Evolutionary conservation across 352 stramenopile species (phyloP), one percentile per base, ranked within the genome.

Genomic region (Halophytophthora batemanensis): DNA sequence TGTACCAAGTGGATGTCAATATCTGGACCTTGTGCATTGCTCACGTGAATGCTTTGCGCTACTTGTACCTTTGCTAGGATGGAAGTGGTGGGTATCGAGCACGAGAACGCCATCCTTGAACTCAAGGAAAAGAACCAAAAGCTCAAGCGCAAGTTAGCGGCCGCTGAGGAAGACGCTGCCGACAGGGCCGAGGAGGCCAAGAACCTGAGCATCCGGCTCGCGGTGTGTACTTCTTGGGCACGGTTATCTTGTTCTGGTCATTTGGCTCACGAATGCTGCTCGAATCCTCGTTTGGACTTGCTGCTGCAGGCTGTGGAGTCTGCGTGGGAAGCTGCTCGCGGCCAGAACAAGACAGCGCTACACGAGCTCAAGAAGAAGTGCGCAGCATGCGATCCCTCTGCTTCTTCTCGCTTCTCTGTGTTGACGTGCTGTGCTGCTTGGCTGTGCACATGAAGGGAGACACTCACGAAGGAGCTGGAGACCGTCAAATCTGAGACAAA

Each of bases 281-380:
- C 10, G 2, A 15, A 39, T 37, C 22, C 15, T 2, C 1, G n/a
- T 41, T 23, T 19, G 33, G 14, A 13, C 41, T 6, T 35, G 41
- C 6, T 45, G n/a, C 28, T 18, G 4, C 21, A 88, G 77, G 79
- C 82, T 48, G 76, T 92, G 8, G 79, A 92, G 48, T 84, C 75
- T 8, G 82, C 82, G 15, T 92, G 82, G 82, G 82, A 90, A 60
- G 61, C 77, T 23, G 77, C 82, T 25, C 82, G 82, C 3, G 80
- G 78, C 8, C 77, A 92, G 56, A 92, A 92, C 70, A 88, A 87
- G 41, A 75, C 75, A 42, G 74, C 75, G 11, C 40, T 90, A 2
- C 74, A 86, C n/a, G 73, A 85, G 56, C 76, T 89, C n/a, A 90
- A 88, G 56, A 92, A 88, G 56, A 86, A 82, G 76, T 81, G 40